Evolutionary conservation across 495 filamentous ascomycete species (phyloP), one percentile per base, ranked within the genome.

Genomic region (Podospora bellae-mahoneyi): DNA sequence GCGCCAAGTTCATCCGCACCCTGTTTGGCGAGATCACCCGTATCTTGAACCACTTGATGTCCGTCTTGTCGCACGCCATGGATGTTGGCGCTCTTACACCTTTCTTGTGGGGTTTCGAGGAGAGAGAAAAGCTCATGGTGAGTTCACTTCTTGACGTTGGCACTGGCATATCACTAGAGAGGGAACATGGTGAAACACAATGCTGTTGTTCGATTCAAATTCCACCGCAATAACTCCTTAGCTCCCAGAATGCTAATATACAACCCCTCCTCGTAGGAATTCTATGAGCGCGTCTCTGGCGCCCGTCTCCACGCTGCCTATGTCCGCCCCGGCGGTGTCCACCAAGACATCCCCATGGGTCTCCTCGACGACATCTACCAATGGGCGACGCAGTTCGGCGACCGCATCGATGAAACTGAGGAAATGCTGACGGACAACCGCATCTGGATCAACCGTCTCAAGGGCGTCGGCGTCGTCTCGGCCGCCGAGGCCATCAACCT

Each of bases 101-200:
- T 67, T 99, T 99, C 86, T 80, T 99, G 82, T 99, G 96, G 96
- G 96, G 96, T 26, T 99, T 99, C 79, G 96, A 99, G 83, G 96
- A 99, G 81, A 90, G 96, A 85, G 96, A 99, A 82, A 99, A 99
- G 85, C 83, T 99, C 58, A 99, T 99, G 96, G 94, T 93, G 82
- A 75, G 82, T 82, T 48, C 34, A n/a, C 10, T 32, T 44, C 66
- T 63, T 61, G 53, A 30, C 34, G 10, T 23, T 48, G 9, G 0
- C 39, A 48, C 39, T 48, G 39, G 15, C 5, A 48, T 48, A 48
- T 26, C 19, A 66, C 53, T 26, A n/a, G 28, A 16, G 26, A 60
- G 20, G 18, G 18, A 6, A 57, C 0, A 64, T 18, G 2, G 7
- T 15, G 5, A 20, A 48, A 28, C 60, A 62, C 44, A 48, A 48